These are phyloP conservation scores for Podospora conica DNA, from an alignment of 495 filamentous ascomycete species.

Conservation along the genomic window DNA sequence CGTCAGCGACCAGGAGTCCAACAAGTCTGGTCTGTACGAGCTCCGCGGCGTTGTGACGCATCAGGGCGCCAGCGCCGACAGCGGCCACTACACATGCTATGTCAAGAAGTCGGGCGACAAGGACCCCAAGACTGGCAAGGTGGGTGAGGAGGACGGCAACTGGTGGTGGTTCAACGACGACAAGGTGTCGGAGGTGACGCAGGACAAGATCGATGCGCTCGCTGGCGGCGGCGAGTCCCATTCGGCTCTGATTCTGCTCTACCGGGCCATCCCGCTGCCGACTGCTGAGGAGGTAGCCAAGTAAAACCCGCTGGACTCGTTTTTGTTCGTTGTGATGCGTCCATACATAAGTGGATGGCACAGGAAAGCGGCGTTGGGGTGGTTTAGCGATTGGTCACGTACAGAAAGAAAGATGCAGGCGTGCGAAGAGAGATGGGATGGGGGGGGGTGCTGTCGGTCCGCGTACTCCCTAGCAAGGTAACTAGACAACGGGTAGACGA, in stretches of 20 bases:
- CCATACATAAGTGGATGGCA: neutral
- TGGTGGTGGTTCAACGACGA: conserved; percentile 99
- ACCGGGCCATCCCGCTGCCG: conserved; percentile 68
- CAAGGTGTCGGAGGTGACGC: conserved; percentile 86
- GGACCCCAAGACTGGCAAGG: conserved; percentile 61
- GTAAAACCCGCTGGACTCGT: neutral
- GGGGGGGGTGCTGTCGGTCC: neutral
- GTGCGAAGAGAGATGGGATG: neutral
- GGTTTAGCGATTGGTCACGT: neutral
- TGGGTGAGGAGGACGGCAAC: conserved; percentile 76
- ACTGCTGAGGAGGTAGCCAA: conserved; percentile 37
- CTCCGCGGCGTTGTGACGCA: conserved; percentile 94
- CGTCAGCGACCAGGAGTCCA: conserved; percentile 68
- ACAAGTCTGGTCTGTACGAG: conserved; percentile 91
- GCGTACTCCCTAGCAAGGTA: neutral
- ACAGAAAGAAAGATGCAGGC: neutral
- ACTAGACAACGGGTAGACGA: neutral
- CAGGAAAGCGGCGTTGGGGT: neutral
- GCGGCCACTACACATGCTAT: conserved; percentile 95
- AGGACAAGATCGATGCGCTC: conserved; percentile 84
- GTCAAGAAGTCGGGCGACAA: conserved; percentile 78
- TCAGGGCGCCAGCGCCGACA: conserved; percentile 93
- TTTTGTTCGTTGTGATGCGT: neutral
- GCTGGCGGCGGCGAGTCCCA: conserved; percentile 94
- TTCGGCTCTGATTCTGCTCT: conserved; percentile 88